These are phyloP conservation scores for Boletus rubroflammeus DNA, from an alignment of 768 basidiomycete species.

Conservation along the genomic window DNA sequence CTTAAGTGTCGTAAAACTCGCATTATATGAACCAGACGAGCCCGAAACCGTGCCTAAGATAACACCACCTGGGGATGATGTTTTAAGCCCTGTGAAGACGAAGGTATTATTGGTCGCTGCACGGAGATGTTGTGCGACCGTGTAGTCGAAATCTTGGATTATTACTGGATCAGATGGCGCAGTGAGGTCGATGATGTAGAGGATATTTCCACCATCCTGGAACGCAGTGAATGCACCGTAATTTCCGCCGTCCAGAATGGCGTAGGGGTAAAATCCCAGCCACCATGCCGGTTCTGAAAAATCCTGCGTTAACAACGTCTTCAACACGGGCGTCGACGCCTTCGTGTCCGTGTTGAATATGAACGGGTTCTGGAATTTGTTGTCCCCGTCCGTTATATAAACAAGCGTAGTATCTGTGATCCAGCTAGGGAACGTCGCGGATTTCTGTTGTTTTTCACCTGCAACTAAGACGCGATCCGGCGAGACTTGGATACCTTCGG, in stretches of 20 bases:
- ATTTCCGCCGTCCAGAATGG: slow-evolving; percentile 20
- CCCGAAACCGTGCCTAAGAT: slow-evolving; percentile 4
- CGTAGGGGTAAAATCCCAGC: slow-evolving; percentile 19
- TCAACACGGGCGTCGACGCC: slow-evolving; percentile 24
- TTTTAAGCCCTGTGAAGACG: slow-evolving; percentile 11
- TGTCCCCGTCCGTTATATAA: slow-evolving; percentile 54
- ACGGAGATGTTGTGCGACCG: slow-evolving; percentile 16
- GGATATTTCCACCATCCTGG: slow-evolving; percentile 26
- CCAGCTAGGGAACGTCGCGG: slow-evolving; percentile 33
- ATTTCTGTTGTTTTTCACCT: slow-evolving; percentile 42
- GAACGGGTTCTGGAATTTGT: slow-evolving; percentile 54
- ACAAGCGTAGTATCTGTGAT: slow-evolving; percentile 48
- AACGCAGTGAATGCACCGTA: slow-evolving; percentile 32
- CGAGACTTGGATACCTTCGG: too few relatives aligned
- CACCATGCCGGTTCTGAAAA: slow-evolving; percentile 21
- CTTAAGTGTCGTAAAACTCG: slow-evolving; percentile 1
- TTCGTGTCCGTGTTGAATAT: slow-evolving; percentile 25
- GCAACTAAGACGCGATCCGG: too few relatives aligned
- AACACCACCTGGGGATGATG: slow-evolving; percentile 5
- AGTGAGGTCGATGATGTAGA: slow-evolving; percentile 34
- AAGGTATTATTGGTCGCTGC: too few relatives aligned
- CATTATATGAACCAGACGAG: slow-evolving; percentile 9
- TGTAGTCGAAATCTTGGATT: too few relatives aligned
- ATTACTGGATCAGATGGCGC: too few relatives aligned
- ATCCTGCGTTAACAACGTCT: too few relatives aligned